Percentiles rank a stretch among this genome's conserved stretches.
These are phyloP conservation scores for Mycena sp. DNA, from an alignment of 1,284 basidiomycete genomes.

Conservation along the genomic window DNA sequence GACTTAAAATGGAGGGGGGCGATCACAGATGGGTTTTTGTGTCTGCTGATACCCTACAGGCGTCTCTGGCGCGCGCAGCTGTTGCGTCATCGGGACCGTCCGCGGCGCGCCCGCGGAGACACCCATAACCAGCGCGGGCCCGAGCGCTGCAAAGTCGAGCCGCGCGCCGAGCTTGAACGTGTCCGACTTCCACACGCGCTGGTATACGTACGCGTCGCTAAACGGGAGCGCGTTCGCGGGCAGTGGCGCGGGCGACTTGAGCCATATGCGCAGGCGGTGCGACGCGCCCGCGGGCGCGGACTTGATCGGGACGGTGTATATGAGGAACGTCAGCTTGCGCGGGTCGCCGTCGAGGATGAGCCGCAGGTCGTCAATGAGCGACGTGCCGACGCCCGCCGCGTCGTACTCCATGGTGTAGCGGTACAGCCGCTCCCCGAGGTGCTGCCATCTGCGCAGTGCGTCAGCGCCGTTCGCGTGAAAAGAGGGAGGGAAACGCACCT, in stretches of 20 bases:
- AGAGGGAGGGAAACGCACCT: constrained; percentile 45
- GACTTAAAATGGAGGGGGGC: not conserved
- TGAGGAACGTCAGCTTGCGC: constrained; percentile 57
- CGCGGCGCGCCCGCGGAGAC: constrained; percentile 46
- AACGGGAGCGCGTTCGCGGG: not conserved
- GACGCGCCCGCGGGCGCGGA: constrained; percentile 62
- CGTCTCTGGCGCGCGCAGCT: constrained; percentile 11
- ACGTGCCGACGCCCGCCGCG: constrained; percentile 61
- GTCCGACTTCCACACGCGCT: constrained; percentile 69
- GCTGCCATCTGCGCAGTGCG: constrained; percentile 52
- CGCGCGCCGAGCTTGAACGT: constrained; percentile 64
- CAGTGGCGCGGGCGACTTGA: constrained; percentile 48
- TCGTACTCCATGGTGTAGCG: constrained; percentile 67
- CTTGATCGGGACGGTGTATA: constrained; percentile 62
- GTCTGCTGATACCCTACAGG: constrained; percentile 21
- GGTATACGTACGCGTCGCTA: constrained; percentile 60
- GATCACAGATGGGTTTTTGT: not conserved
- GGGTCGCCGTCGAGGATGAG: constrained; percentile 62
- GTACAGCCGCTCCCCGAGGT: constrained; percentile 51
- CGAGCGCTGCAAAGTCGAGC: constrained; percentile 59
- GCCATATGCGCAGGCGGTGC: constrained; percentile 68
- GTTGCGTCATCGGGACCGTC: constrained; percentile 40
- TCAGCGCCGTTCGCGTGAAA: not conserved
- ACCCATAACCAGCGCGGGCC: constrained; percentile 58
- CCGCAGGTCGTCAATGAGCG: constrained; percentile 59